Evolutionary conservation across 352 stramenopile species (phyloP), one percentile per base, ranked within the genome.

Genomic region (Globisporangium nagaii): DNA sequence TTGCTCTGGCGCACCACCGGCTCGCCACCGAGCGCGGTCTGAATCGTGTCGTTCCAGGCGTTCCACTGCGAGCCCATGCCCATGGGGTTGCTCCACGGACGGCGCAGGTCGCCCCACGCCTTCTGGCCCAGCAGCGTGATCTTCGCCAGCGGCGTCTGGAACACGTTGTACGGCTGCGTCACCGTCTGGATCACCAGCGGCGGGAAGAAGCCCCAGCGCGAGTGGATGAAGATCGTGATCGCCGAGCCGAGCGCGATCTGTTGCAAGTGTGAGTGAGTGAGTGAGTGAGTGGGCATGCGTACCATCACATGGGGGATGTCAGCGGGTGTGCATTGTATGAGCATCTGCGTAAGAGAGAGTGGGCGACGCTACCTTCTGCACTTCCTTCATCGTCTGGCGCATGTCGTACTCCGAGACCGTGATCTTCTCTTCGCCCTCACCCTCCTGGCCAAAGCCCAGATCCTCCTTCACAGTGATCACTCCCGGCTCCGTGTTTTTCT

Each of bases 371-470:
- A 89, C 79, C 50, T 80, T 83, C 34, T 90, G 80, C 17, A 88
- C 51, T 39, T 91, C 80, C 70, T 88, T 90, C 54, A 60, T 60
- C 49, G 66, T 72, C 62, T 84, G 75, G 34, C 83, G 79, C 63
- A 85, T 76, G 66, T 91, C 80, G 58, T 93, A 79, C 58, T 90
- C 79, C n/a, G 80, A 67, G 59, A 93, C 66, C 10, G 80, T 89
- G 52, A 93, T 78, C 67, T 90, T 90, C 65, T 91, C 80, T 30
- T 87, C 79, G 31, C 70, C 71, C 2, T 89, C 80, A 37, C 78
- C 73, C 17, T 75, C 79, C 61, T 89, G 77, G 27, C 80, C 83
- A 56, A 93, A 90, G 56, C 79, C 78, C 28, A 86, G 12, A 46
- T 91, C 83, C 55, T 93, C 81, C 62, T 90, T 90, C 17, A 93